Percentiles rank a stretch among this genome's conserved stretches.
phyloP scores from a whole-genome alignment of 306 rosid species.

The Begonia peltatifolia region DNA sequence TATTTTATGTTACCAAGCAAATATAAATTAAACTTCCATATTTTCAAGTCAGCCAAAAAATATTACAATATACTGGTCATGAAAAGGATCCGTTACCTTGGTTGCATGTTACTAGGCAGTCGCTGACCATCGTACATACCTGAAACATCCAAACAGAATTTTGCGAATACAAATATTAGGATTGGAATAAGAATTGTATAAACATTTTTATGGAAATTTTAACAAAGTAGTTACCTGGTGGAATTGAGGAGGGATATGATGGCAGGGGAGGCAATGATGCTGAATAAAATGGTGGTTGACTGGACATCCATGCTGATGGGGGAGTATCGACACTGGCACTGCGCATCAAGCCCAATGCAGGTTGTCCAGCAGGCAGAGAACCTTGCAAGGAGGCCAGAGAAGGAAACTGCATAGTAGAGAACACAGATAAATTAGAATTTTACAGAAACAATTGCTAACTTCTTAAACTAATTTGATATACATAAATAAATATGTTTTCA shows the following conservation, averaged over 20 bases:
- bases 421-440: neutral
- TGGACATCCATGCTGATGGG: conserved; percentile 47
- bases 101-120: conserved; percentile 33
- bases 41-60: neutral
- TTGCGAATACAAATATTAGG: conserved; percentile 11
- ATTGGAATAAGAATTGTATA: neutral
- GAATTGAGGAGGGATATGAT: conserved; percentile 40
- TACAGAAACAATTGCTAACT: no score
- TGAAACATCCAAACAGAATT: conserved; percentile 33
- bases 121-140: conserved; percentile 61
- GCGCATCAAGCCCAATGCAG: conserved; percentile 31
- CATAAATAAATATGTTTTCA: no score
- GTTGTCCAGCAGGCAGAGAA: conserved; percentile 37
- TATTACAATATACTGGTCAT: no score
- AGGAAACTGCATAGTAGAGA: conserved; percentile 47
- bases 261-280: conserved; percentile 35
- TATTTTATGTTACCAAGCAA: no score
- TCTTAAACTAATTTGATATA: no score
- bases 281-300: conserved; percentile 28
- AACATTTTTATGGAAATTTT: neutral
- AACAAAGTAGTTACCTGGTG: conserved; percentile 35
- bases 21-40: no score
- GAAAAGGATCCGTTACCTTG: conserved; percentile 36
- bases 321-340: conserved; percentile 39
- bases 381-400: conserved; percentile 64